Percentiles rank a stretch among this genome's conserved stretches.
phyloP scores from a whole-genome alignment of 495 filamentous ascomycete genomes.

The Pyrenopolyporus hunteri region DNA sequence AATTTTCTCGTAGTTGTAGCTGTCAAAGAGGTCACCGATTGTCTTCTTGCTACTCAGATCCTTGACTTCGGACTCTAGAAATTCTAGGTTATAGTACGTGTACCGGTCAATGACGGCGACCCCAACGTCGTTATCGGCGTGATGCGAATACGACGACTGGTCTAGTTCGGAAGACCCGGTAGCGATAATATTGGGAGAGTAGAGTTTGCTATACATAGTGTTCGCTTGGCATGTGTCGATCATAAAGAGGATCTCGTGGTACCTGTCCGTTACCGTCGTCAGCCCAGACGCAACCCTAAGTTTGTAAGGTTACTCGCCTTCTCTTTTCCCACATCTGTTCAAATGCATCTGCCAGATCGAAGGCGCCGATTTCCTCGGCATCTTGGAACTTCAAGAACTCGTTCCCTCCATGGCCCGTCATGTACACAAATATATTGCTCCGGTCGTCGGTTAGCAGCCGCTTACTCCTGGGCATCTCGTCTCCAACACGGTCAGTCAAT shows the following conservation, averaged over 20 bases:
- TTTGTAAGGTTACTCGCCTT: constrained; percentile 59
- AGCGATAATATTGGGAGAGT: constrained; percentile 95
- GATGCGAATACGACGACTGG: constrained; percentile 93
- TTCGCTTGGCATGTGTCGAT: constrained; percentile 99
- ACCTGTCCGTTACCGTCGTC: constrained; percentile 49
- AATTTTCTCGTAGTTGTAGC: constrained; percentile 92
- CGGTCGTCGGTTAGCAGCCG: constrained; percentile 88
- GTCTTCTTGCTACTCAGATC: constrained; percentile 83
- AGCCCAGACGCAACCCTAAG: constrained; percentile 9
- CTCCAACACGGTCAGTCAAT: constrained; percentile 88
- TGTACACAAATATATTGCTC: constrained; percentile 96
- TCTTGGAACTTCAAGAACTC: constrained; percentile 99
- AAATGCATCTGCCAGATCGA: constrained; percentile 95
- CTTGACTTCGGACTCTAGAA: constrained; percentile 87
- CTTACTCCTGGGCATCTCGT: constrained; percentile 93
- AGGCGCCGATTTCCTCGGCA: constrained; percentile 94
- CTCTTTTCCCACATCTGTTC: constrained; percentile 99
- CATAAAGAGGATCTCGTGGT: constrained; percentile 98
- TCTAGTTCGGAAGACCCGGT: constrained; percentile 93
- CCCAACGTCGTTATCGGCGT: constrained; percentile 96
- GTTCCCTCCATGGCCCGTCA: constrained; percentile 99
- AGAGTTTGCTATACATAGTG: constrained; percentile 98
- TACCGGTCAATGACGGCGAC: constrained; percentile 98
- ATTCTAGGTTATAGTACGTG: constrained; percentile 98
- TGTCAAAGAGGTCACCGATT: constrained; percentile 92